These are phyloP conservation scores for Parietichytrium sp. DNA, from an alignment of 108 stramenopile genomes.

Conservation along the genomic window DNA sequence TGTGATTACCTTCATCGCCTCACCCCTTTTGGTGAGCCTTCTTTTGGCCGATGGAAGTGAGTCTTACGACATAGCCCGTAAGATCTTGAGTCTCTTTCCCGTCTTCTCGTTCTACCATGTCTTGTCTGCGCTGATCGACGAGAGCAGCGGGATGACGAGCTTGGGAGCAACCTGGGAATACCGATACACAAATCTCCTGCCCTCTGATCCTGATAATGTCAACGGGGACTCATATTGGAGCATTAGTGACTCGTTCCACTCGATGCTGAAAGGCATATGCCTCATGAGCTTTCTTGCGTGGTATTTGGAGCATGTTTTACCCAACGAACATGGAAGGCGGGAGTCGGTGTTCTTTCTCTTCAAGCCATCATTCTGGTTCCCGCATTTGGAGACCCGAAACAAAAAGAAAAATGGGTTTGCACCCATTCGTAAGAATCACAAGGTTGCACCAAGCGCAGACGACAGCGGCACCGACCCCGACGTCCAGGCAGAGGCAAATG, in stretches of 20 bases:
- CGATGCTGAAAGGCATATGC: not conserved
- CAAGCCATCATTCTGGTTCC: conserved; percentile 30
- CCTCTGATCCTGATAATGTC: not conserved
- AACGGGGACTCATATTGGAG: not conserved
- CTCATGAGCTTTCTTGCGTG: conserved; percentile 44
- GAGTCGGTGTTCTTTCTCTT: conserved; percentile 17
- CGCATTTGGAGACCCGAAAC: not conserved
- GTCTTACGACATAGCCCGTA: not conserved
- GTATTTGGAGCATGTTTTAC: conserved; percentile 60
- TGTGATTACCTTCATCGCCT: conserved; percentile 25
- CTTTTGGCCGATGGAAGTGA: not conserved
- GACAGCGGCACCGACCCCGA: not conserved
- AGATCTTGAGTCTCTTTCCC: conserved; percentile 12
- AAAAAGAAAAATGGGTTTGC: not conserved
- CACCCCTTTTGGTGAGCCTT: not conserved
- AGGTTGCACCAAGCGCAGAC: not conserved
- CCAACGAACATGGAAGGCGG: conserved; percentile 50
- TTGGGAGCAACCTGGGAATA: not conserved
- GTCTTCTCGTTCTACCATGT: conserved; percentile 30
- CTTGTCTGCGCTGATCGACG: not conserved
- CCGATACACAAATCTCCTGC: conserved; percentile 3
- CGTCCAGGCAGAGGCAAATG: not conserved
- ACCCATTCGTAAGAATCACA: not conserved
- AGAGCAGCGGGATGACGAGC: not conserved
- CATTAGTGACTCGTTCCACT: not conserved